phyloP scores from a whole-genome alignment of 345 rosid genomes.

The Lagerstroemia speciosa region DNA sequence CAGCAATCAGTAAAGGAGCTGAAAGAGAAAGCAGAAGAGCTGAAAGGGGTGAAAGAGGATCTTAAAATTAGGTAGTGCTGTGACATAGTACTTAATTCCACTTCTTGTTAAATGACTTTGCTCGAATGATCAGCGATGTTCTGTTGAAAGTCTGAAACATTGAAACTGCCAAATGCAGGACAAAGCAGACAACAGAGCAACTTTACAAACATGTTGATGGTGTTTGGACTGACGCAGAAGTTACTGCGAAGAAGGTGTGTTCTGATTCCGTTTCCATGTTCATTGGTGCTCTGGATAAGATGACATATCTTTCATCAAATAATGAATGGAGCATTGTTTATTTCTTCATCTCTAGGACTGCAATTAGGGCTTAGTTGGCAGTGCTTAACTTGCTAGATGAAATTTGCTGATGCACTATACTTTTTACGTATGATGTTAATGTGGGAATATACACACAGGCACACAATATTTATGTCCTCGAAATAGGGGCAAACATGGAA shows the following conservation, averaged over 20 bases:
- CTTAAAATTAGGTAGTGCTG: slow-evolving; percentile 62
- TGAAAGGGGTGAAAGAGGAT: slow-evolving; percentile 61
- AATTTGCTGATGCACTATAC: background rate
- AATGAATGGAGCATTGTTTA: background rate
- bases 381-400: background rate
- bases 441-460: background rate
- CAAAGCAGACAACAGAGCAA: slow-evolving; percentile 85
- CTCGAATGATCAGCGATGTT: background rate
- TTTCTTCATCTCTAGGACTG: background rate
- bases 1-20: slow-evolving; percentile 66
- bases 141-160: slow-evolving; percentile 47
- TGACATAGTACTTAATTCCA: slow-evolving; percentile 15
- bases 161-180: slow-evolving; percentile 71
- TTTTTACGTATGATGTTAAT: background rate
- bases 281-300: background rate
- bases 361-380: background rate
- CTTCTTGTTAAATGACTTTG: background rate
- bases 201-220: slow-evolving; percentile 81
- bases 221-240: slow-evolving; percentile 84
- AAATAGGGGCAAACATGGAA: background rate
- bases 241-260: slow-evolving; percentile 76
- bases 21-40: slow-evolving; percentile 61
- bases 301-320: background rate
- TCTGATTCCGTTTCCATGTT: background rate
- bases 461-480: background rate